A percentile compares a stretch with the other conserved stretches of the same genome.
Evolutionary conservation across 371 early-diverging fungal genomes (phyloP).

Genomic region (Mortierella sp.): DNA sequence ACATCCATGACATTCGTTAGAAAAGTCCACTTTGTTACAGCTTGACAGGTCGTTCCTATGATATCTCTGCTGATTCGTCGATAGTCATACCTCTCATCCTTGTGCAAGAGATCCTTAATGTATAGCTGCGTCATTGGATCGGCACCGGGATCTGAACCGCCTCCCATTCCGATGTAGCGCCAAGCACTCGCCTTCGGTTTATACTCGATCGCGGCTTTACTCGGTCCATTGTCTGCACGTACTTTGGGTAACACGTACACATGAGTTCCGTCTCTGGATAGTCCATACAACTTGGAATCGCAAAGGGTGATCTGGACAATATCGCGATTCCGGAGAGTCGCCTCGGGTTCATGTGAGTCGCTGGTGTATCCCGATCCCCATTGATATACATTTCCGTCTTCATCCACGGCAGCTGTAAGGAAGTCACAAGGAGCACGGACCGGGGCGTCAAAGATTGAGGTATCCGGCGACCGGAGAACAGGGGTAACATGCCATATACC

Average conservation of each 20-base stretch:
- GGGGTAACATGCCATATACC: background rate
- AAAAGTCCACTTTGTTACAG: too few species aligned
- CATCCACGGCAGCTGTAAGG: conserved; percentile 48
- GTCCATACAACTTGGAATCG: conserved; percentile 32
- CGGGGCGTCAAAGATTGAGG: too few species aligned
- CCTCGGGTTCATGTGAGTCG: conserved; percentile 27
- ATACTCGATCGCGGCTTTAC: conserved; percentile 44
- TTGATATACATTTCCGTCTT: conserved; percentile 53
- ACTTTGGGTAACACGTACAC: conserved; percentile 49
- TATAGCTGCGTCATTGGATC: conserved; percentile 43
- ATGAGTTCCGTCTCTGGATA: conserved; percentile 32
- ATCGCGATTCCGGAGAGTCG: conserved; percentile 44
- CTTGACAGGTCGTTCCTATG: background rate
- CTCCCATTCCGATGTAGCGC: conserved; percentile 45
- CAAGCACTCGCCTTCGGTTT: conserved; percentile 18
- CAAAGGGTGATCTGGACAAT: conserved; percentile 41
- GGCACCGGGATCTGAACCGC: conserved; percentile 1
- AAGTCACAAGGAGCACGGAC: background rate
- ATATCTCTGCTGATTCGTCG: background rate
- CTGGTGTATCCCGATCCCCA: conserved; percentile 53
- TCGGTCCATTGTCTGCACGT: conserved; percentile 30
- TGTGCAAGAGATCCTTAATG: conserved; percentile 24
- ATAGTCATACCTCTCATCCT: conserved; percentile 27
- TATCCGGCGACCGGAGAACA: too few species aligned
- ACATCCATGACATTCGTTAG: background rate